These are phyloP conservation scores for Clavariopsis aquatica DNA, from an alignment of 495 filamentous ascomycete species.

Conservation along the genomic window DNA sequence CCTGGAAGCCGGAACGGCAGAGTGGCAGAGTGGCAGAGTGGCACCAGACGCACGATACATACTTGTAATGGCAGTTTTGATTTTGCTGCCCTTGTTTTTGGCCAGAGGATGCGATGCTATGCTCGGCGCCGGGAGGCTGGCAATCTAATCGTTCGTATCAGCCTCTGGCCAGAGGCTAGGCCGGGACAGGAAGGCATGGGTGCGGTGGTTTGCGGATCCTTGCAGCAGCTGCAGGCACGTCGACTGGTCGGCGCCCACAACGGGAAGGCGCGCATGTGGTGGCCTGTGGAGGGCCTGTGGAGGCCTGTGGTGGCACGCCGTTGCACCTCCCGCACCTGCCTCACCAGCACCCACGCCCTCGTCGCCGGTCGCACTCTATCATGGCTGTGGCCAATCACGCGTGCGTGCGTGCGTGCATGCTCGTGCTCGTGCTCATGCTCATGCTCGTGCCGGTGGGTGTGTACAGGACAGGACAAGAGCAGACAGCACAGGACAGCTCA, in stretches of 20 bases:
- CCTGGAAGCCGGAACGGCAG: neutral
- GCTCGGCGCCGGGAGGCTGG: no score
- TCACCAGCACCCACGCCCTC: no score
- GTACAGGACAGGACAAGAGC: no score
- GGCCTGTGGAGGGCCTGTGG: no score
- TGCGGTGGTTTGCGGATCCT: neutral
- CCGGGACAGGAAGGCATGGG: conserved; percentile 6
- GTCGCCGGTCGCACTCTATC: neutral
- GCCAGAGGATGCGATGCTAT: no score
- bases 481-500: no score
- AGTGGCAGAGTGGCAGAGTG: neutral
- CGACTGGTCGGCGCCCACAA: neutral
- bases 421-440: no score
- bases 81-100: no score
- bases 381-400: neutral
- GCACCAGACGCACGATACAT: no score
- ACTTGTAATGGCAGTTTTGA: no score
- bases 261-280: neutral
- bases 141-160: neutral
- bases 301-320: neutral
- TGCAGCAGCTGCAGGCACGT: neutral
- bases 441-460: no score
- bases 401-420: neutral
- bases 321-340: neutral
- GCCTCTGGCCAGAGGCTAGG: neutral